A percentile compares a stretch with the other conserved stretches of the same genome.
Evolutionary conservation across 2,329 filamentous ascomycete genomes (phyloP).

Genomic region (Exophiala viscosa): DNA sequence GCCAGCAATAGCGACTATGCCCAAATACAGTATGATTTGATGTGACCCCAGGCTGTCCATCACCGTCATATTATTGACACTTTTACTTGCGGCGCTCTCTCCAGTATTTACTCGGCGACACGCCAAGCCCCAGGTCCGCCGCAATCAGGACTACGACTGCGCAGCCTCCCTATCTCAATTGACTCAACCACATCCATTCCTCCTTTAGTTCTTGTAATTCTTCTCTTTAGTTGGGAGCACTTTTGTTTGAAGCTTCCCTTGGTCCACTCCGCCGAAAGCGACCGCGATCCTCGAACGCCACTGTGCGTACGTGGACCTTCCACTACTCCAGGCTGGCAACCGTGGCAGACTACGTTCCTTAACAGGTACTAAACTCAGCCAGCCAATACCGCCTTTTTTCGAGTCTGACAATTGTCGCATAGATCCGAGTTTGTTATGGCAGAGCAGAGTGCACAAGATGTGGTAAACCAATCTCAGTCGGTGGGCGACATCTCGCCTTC

Average conservation of each 20-base stretch:
- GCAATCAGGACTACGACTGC: constrained; percentile 13
- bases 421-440: constrained; percentile 64
- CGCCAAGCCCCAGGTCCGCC: constrained; percentile 9
- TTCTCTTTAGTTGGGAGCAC: constrained; percentile 11
- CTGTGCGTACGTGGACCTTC: constrained; percentile 11
- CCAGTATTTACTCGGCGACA: background rate
- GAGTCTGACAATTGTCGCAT: constrained; percentile 37
- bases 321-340: constrained; percentile 17
- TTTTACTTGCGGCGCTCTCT: too few species aligned
- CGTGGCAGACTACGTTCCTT: constrained; percentile 23
- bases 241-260: constrained; percentile 3
- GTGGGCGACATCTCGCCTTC: constrained; percentile 60
- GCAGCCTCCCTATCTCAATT: constrained; percentile 22
- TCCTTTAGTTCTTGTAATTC: constrained; percentile 13
- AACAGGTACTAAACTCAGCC: constrained; percentile 17
- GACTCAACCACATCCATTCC: constrained; percentile 18
- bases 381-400: constrained; percentile 2
- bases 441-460: constrained; percentile 67
- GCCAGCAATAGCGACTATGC: background rate
- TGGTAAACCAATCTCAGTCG: constrained; percentile 68
- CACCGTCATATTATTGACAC: too few species aligned
- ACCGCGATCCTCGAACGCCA: constrained; percentile 8
- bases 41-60: too few species aligned
- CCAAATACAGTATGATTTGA: background rate
- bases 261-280: background rate